Evolutionary conservation across 495 filamentous ascomycete species (phyloP), one percentile per base, ranked within the genome.

Genomic region (Lasiosphaeriaceae sp.): DNA sequence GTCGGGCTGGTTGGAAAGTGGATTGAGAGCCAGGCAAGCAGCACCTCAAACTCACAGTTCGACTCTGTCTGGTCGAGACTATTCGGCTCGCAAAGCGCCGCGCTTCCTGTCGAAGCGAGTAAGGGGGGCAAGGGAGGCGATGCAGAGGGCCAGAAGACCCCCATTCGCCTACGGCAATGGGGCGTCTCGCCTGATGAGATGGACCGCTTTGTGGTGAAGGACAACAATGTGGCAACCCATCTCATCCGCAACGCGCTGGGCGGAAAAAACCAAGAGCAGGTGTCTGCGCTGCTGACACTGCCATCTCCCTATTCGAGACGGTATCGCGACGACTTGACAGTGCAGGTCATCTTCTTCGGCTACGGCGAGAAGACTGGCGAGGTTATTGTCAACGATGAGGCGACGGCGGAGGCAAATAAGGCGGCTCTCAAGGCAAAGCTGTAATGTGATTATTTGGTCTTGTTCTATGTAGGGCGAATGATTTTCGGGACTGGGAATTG

Each of bases 321-420:
- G 60, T 97, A 97, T 63, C 83, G 92, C 55, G 94, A 98, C 68
- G 94, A 98, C 72, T 77, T 98, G 46, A 98, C 94, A 0, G 95
- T 98, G 23, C 92, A 98, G 74, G 94, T 98, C 43, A 95, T 98
- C 67, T 98, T 98, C 81, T 98, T 98, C 65, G 94, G 94, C 39
- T 81, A 96, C 44, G 83, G 86, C 21, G 82, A 89, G 55, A 84
- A 78, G 58, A 85, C 74, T 7, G 90, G 91, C 20, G 85, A 87
- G 53, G 85, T 98, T 3, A 79, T 86, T 4, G 69, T 93, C 34
- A 97, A 97, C 73, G 73, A 85, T 62, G 94, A 97, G 65, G 94
- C 93, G 2, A 95, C 85, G 53, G 90, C 89, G 31, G 66, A 80
- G 3, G 69, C 74, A 20, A 86, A 88, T 66, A 65, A 86, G 19